Evolutionary conservation across 208 protist species (phyloP), one percentile per base, ranked within the genome.

Genomic region (Trypanosoma brucei): DNA sequence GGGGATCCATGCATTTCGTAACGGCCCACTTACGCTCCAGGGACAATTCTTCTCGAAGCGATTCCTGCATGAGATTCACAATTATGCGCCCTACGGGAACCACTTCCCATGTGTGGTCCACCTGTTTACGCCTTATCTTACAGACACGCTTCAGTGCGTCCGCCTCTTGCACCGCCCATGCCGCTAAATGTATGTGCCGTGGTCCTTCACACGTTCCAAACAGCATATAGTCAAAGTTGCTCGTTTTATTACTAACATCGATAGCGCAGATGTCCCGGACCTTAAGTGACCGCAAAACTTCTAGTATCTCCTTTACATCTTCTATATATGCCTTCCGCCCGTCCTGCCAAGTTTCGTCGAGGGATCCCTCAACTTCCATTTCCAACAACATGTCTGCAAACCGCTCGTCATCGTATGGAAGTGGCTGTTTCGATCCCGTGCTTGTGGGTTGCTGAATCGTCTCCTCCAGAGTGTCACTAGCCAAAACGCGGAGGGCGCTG

Each of bases 1-100:
- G 76, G 0, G 90, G 90, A 66, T 95, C 86, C 90, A 95, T 95
- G 36, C 58, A 70, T 31, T 65, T 71, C 14, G 90, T 95, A 14
- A 95, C 84, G 0, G 84, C 73, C 87, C 90, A 95, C 75, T 95
- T 95, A 11, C 90, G 84, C 79, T 95, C 86, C 50, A 93, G 75
- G 34, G 79, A 71, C 60, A 92, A 71, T 62, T 91, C 79, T 37
- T 88, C 79, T 13, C 90, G 76, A 31, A 83, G 65, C 50, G 80
- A 78, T 71, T 95, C 84, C 59, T 84, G 71, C 86, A 95, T 92
- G 4, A 95, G 75, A 64, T 93, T 95, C 48, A 95, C 66, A 35
- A 95, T 69, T 60, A 93, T 95, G 35, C 90, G 82, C 44, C 90
- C 90, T 49, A 95, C 74, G 3, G 90, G 78, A 6, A 95, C 85